A percentile compares a stretch with the other conserved stretches of the same genome.
phyloP scores from a whole-genome alignment of 129 eudicot species.

The Cynara cardunculus region DNA sequence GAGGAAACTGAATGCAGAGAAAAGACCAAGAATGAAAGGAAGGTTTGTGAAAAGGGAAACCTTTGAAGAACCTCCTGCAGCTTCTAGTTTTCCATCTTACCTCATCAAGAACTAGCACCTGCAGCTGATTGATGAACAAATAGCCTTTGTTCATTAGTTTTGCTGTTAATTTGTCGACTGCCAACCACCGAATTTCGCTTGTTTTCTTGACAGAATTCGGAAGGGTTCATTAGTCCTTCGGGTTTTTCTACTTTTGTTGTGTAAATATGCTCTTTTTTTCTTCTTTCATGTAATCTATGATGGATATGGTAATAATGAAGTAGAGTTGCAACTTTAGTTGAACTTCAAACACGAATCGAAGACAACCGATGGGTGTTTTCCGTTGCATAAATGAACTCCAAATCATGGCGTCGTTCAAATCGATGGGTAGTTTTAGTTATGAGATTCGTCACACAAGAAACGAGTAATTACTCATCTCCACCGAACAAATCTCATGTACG shows the following conservation, averaged over 20 bases:
- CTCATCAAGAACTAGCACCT: constrained; percentile 28
- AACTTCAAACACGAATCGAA: neutral
- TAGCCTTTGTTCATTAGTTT: constrained; percentile 24
- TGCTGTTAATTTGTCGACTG: neutral
- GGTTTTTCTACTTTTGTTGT: neutral
- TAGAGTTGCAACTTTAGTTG: constrained; percentile 13
- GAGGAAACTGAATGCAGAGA: constrained; percentile 87
- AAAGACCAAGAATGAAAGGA: constrained; percentile 96
- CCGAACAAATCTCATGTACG: no score
- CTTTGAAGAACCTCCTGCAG: constrained; percentile 28
- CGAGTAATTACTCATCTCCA: no score
- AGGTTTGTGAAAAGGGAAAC: constrained; percentile 82
- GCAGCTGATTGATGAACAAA: constrained; percentile 17
- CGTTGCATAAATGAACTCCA: neutral
- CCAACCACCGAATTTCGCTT: constrained; percentile 30
- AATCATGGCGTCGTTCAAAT: neutral
- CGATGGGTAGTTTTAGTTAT: no score
- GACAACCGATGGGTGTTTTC: neutral
- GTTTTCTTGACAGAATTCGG: constrained; percentile 34
- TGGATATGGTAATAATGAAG: constrained; percentile 14
- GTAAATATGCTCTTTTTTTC: constrained; percentile 10
- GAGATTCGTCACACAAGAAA: no score
- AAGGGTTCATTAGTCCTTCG: constrained; percentile 3
- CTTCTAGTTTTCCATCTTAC: constrained; percentile 33
- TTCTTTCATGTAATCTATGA: neutral